A percentile compares a stretch with the other conserved stretches of the same genome.
Evolutionary conservation across 2,329 filamentous ascomycete genomes (phyloP).

Genomic region (Pezicula radicicola): DNA sequence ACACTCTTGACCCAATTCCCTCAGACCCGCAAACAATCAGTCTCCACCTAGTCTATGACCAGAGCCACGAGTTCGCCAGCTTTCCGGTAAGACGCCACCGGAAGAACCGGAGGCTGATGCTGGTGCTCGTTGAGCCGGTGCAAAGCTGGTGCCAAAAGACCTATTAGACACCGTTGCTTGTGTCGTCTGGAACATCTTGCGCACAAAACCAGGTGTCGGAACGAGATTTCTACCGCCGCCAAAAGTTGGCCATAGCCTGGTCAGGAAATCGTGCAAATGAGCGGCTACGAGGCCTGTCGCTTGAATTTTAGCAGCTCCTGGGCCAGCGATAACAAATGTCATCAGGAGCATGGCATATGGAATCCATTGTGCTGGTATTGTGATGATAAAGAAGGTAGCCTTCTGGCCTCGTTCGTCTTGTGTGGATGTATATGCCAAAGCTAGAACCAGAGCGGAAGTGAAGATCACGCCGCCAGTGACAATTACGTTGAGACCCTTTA

Average conservation of each 20-base stretch:
- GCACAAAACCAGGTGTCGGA: constrained; percentile 69
- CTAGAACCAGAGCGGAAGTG: constrained; percentile 67
- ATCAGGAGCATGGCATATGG: constrained; percentile 78
- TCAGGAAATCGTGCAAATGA: constrained; percentile 88
- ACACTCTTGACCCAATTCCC: no score
- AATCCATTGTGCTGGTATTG: constrained; percentile 76
- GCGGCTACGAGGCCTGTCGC: constrained; percentile 80
- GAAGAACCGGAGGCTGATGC: constrained; percentile 40
- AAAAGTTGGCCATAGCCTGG: constrained; percentile 82
- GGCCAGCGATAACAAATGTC: constrained; percentile 66
- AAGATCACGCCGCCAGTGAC: constrained; percentile 49
- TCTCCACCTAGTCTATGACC: constrained; percentile 59
- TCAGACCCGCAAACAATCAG: constrained; percentile 2
- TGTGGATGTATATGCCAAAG: constrained; percentile 77
- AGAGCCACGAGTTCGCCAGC: constrained; percentile 61
- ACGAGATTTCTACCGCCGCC: constrained; percentile 79
- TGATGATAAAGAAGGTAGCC: constrained; percentile 77
- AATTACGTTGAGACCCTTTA: constrained; percentile 48
- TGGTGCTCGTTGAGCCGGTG: constrained; percentile 31
- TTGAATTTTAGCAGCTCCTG: constrained; percentile 56
- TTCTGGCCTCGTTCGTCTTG: constrained; percentile 81
- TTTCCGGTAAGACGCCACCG: constrained; percentile 53
- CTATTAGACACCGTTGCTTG: constrained; percentile 43
- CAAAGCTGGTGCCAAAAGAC: constrained; percentile 60
- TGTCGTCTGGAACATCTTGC: constrained; percentile 56